A percentile compares a stretch with the other conserved stretches of the same genome.
Conservation (phyloP, 345 rosid species). For the Camelina neglecta region DNA sequence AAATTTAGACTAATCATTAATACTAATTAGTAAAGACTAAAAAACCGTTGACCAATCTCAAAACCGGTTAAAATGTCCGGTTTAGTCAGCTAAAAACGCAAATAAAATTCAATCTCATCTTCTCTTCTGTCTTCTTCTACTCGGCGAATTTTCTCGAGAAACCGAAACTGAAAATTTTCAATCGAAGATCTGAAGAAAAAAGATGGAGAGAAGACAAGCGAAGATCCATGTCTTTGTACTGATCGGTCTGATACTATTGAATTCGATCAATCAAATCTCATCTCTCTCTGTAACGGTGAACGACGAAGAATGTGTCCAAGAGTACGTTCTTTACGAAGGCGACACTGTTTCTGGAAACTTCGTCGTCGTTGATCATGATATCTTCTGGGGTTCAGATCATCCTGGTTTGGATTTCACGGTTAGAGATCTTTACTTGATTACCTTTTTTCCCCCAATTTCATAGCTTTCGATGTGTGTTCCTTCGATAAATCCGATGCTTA, state of each 20-base stretch:
- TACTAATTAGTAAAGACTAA: not conserved
- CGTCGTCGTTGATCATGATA: constrained; percentile 98
- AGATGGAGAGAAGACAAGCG: constrained; percentile 49
- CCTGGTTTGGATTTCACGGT: constrained; percentile 95
- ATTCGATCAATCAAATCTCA: constrained; percentile 51
- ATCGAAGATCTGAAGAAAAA: constrained; percentile 33
- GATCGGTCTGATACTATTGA: constrained; percentile 48
- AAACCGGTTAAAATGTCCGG: constrained; percentile 37
- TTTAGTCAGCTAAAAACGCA: constrained; percentile 12
- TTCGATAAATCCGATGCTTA: constrained; percentile 21
- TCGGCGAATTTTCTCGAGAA: constrained; percentile 26
- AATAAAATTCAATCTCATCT: constrained; percentile 14
- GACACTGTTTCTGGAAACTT: constrained; percentile 90
- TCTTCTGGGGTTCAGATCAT: constrained; percentile 98
- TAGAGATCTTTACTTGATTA: constrained; percentile 21
- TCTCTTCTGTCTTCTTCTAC: constrained; percentile 24
- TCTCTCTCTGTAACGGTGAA: constrained; percentile 88
- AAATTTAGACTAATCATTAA: no score
- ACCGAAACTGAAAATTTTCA: constrained; percentile 28
- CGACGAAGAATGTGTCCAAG: constrained; percentile 89
- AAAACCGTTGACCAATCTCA: constrained; percentile 26
- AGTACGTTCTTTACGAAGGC: constrained; percentile 91
- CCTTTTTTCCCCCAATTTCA: not conserved
- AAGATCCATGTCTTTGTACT: constrained; percentile 44
- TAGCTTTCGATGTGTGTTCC: not conserved